These are phyloP conservation scores for Diaporthe capsici DNA, from an alignment of 2,329 filamentous ascomycete genomes.

Conservation along the genomic window DNA sequence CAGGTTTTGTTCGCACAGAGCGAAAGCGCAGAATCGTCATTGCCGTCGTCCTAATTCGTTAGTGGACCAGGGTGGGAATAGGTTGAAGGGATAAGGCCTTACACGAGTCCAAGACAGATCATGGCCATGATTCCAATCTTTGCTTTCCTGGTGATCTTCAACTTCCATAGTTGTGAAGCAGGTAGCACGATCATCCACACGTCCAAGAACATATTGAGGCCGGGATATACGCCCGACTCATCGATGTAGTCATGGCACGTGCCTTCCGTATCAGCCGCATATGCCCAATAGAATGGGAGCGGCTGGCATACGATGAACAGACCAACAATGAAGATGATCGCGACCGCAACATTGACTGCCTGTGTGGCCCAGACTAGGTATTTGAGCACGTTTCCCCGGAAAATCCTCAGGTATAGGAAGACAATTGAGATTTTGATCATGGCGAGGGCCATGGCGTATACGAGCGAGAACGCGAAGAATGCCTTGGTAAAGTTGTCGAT, in stretches of 20 bases:
- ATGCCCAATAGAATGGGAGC: constrained; percentile 7
- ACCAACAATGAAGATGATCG: constrained; percentile 4
- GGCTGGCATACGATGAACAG: constrained; percentile 6
- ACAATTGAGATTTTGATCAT: constrained; percentile 18
- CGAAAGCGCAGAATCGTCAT: constrained; percentile 6
- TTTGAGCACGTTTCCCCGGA: background rate
- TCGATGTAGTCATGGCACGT: constrained; percentile 16
- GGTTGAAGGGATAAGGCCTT: background rate
- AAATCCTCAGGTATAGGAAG: constrained; percentile 6
- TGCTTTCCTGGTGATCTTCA: background rate
- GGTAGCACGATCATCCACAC: constrained; percentile 12
- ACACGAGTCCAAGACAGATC: constrained; percentile 18
- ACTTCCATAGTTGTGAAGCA: constrained; percentile 8
- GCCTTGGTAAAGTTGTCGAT: constrained; percentile 23
- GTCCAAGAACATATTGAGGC: background rate
- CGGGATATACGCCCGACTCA: constrained; percentile 5
- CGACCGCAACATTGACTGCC: constrained; percentile 8
- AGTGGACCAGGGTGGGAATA: background rate
- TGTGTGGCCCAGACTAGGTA: constrained; percentile 7
- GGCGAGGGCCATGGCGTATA: background rate
- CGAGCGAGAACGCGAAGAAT: background rate
- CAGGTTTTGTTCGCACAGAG: background rate
- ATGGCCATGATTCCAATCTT: background rate
- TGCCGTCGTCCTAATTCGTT: background rate
- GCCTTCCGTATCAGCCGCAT: background rate